These are phyloP conservation scores for Mycena galericulata DNA, from an alignment of 768 basidiomycete species.

Conservation along the genomic window DNA sequence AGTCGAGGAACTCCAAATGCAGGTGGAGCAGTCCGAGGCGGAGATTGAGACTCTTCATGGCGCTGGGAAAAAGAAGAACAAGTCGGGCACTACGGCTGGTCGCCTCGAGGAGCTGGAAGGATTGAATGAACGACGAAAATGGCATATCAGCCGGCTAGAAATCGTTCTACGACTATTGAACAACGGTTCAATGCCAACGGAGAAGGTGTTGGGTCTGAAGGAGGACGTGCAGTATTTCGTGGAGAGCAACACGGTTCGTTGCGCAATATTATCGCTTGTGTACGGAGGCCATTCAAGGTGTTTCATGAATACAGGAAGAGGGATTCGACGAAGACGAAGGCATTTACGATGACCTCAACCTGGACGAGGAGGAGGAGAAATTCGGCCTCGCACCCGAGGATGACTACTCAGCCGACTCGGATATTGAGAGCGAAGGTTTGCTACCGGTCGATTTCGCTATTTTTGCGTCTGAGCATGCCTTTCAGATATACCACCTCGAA, in stretches of 20 bases:
- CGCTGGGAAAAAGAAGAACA: constrained; percentile 86
- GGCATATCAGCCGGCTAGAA: constrained; percentile 95
- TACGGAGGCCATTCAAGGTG: constrained; percentile 34
- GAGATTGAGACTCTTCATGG: constrained; percentile 91
- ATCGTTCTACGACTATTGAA: constrained; percentile 93
- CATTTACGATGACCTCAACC: constrained; percentile 96
- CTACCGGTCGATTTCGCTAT: background rate
- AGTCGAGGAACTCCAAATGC: constrained; percentile 93
- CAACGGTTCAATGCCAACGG: constrained; percentile 89
- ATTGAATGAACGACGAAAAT: constrained; percentile 93
- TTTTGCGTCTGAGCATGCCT: background rate
- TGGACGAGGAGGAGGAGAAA: constrained; percentile 97
- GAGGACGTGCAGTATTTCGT: constrained; percentile 98
- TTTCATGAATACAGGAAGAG: constrained; percentile 76
- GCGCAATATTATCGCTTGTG: constrained; percentile 16
- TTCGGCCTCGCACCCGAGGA: constrained; percentile 86
- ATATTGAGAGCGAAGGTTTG: constrained; percentile 78
- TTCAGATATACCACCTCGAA: constrained; percentile 73
- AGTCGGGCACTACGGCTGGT: constrained; percentile 73
- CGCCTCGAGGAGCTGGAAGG: constrained; percentile 87
- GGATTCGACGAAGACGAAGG: constrained; percentile 98
- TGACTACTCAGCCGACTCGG: constrained; percentile 82
- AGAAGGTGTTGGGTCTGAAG: constrained; percentile 84
- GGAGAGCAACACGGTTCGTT: constrained; percentile 91
- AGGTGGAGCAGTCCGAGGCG: constrained; percentile 94